Conservation (phyloP, 2,329 filamentous ascomycete genomes). For the Raffaelea arxii region DNA sequence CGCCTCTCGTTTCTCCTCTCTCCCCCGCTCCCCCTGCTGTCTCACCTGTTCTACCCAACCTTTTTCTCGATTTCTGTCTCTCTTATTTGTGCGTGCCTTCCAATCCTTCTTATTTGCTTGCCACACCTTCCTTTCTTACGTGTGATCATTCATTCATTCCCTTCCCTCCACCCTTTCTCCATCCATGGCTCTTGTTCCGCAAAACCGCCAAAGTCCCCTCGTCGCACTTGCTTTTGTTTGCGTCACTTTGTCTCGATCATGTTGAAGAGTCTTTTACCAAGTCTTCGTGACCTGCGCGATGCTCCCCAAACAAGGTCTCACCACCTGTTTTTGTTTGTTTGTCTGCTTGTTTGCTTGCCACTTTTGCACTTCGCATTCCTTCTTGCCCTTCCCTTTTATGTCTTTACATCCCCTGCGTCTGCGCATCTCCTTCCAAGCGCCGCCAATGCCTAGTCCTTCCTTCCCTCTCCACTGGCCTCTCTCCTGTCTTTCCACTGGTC, state of each 20-base stretch:
- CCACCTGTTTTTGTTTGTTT: background rate
- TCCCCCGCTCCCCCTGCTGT: background rate
- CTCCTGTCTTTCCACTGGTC: too few relatives aligned
- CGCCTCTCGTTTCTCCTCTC: background rate
- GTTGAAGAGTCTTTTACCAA: conserved; percentile 18
- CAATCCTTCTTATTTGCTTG: background rate
- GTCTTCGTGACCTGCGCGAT: conserved; percentile 18
- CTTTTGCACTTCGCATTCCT: background rate
- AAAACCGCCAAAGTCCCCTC: background rate
- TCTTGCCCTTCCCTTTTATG: conserved; percentile 15
- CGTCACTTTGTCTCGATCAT: conserved; percentile 10
- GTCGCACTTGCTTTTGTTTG: background rate
- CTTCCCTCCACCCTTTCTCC: too few relatives aligned
- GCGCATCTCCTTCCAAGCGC: too few relatives aligned
- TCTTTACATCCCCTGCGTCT: too few relatives aligned
- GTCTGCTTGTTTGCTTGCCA: background rate
- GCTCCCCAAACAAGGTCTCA: conserved; percentile 18
- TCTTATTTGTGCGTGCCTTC: background rate
- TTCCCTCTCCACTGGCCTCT: too few relatives aligned
- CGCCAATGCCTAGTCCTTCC: too few relatives aligned
- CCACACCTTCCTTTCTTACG: background rate
- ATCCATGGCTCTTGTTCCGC: background rate
- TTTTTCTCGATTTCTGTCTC: background rate
- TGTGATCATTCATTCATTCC: too few relatives aligned
- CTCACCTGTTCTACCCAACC: background rate